Percentiles rank a stretch among this genome's conserved stretches.
These are phyloP conservation scores for Fusarium concolor DNA, from an alignment of 2,329 filamentous ascomycete genomes.

Conservation along the genomic window DNA sequence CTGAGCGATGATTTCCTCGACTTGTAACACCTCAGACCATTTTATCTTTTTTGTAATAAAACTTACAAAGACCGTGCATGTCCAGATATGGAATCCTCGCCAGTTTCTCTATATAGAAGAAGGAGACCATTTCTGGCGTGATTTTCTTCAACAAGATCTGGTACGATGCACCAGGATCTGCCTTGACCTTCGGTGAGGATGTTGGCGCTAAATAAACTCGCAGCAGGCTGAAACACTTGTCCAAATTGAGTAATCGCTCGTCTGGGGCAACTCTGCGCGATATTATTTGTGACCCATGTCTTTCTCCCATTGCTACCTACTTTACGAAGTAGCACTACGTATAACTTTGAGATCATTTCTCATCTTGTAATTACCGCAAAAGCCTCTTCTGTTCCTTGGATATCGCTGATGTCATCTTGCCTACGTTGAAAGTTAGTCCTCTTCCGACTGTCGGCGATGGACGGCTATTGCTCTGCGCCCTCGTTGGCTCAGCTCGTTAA, in stretches of 20 bases:
- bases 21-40: conserved; percentile 13
- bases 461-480: conserved; percentile 6
- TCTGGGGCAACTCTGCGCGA: conserved; percentile 14
- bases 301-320: neutral
- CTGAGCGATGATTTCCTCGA: neutral
- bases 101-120: neutral
- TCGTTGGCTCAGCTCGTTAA: neutral
- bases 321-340: neutral
- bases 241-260: conserved; percentile 40
- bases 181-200: conserved; percentile 9
- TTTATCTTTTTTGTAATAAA: neutral
- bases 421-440: neutral
- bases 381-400: neutral
- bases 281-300: conserved; percentile 11
- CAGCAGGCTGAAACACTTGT: conserved; percentile 24
- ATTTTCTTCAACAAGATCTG: neutral
- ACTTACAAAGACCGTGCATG: conserved; percentile 6
- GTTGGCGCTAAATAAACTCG: conserved; percentile 22
- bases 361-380: conserved; percentile 2
- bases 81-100: neutral
- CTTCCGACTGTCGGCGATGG: conserved; percentile 36
- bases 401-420: neutral
- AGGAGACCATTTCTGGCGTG: conserved; percentile 5
- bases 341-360: neutral
- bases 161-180: conserved; percentile 13